Evolutionary conservation across 2,329 filamentous ascomycete genomes (phyloP).

Genomic region (Penicillium rolfsii): DNA sequence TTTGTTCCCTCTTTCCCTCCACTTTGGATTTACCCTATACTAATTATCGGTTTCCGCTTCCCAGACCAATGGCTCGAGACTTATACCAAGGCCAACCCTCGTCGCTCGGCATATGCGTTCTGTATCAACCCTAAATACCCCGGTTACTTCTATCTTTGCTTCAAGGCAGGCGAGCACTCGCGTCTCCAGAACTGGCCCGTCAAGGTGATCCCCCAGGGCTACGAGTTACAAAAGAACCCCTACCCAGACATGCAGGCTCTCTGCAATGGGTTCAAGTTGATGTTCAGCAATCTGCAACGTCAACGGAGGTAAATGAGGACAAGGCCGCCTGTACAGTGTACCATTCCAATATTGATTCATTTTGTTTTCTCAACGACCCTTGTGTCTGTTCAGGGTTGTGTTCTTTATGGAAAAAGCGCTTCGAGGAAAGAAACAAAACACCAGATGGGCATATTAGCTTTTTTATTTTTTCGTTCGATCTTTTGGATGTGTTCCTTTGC

Average conservation of each 20-base stretch:
- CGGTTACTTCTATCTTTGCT: slow-evolving; percentile 94
- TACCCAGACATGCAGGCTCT: slow-evolving; percentile 95
- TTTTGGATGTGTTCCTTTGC: background rate
- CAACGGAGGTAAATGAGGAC: slow-evolving; percentile 31
- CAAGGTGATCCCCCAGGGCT: slow-evolving; percentile 89
- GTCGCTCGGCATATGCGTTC: slow-evolving; percentile 90
- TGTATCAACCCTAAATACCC: slow-evolving; percentile 90
- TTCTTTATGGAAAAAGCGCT: slow-evolving; percentile 11
- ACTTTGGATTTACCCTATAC: background rate
- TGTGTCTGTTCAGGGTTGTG: background rate
- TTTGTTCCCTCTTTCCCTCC: background rate
- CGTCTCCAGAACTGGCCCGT: slow-evolving; percentile 79
- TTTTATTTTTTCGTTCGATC: slow-evolving; percentile 3
- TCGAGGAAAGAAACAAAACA: slow-evolving; percentile 6
- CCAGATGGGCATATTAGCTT: slow-evolving; percentile 13
- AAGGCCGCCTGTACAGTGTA: slow-evolving; percentile 29
- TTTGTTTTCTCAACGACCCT: slow-evolving; percentile 11
- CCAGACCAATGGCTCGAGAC: slow-evolving; percentile 93
- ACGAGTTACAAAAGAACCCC: slow-evolving; percentile 82
- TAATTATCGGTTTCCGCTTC: background rate
- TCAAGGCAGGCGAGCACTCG: slow-evolving; percentile 82
- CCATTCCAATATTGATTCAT: slow-evolving; percentile 22
- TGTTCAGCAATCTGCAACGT: slow-evolving; percentile 68
- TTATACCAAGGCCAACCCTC: slow-evolving; percentile 94
- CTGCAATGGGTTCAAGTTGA: slow-evolving; percentile 95